A percentile compares a stretch with the other conserved stretches of the same genome.
Conservation (phyloP, 352 stramenopile genomes). For the Pythium chondricola region DNA sequence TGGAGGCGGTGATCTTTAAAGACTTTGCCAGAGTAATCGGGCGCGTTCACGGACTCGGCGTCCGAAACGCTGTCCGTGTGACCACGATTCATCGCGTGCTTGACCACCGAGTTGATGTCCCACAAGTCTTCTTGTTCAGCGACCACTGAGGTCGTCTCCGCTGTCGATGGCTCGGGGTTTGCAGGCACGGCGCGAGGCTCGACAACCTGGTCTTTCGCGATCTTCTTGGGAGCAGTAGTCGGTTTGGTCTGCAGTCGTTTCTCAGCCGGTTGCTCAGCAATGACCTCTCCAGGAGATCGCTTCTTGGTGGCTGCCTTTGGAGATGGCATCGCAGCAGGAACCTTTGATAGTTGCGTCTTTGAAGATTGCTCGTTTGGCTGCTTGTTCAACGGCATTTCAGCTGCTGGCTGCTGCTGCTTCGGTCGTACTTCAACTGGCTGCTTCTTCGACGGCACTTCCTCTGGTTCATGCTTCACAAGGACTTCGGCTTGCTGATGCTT, state of each 20-base stretch:
- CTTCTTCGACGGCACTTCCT: not conserved
- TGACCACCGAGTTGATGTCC: constrained; percentile 16
- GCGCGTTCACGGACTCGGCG: not conserved
- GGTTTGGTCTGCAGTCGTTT: too few relatives aligned
- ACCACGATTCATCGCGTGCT: constrained; percentile 2
- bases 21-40: constrained; percentile 2
- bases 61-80: constrained; percentile 3
- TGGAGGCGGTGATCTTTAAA: constrained; percentile 18
- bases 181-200: too few relatives aligned
- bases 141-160: not conserved
- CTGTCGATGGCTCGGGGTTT: not conserved
- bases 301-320: not conserved
- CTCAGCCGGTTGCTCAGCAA: too few relatives aligned
- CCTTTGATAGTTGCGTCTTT: not conserved
- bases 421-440: not conserved
- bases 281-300: too few relatives aligned
- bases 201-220: too few relatives aligned
- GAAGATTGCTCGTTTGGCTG: too few relatives aligned
- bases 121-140: constrained; percentile 13
- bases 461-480: too few relatives aligned
- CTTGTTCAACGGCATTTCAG: too few relatives aligned
- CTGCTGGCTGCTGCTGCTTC: too few relatives aligned
- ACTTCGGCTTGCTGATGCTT: too few relatives aligned
- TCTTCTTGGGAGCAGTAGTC: too few relatives aligned
- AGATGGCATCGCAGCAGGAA: not conserved